Conservation (phyloP, 805 yeast genomes). For the Saturnispora serradocipensis region DNA sequence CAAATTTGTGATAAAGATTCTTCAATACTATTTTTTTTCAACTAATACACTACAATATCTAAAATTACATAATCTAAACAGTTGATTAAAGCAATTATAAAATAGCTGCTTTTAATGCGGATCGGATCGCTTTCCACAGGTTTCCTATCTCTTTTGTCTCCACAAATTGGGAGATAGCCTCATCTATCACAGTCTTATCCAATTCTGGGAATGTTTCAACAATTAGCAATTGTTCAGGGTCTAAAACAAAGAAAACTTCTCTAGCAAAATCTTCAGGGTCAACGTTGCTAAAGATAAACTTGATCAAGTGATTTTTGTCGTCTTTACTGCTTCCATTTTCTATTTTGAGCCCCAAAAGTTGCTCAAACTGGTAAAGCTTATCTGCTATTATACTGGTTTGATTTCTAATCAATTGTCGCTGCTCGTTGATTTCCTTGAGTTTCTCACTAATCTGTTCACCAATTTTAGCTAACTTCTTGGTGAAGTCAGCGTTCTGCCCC, state of each 20-base stretch:
- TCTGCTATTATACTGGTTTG: constrained; percentile 34
- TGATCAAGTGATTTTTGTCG: constrained; percentile 25
- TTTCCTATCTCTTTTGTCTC: constrained; percentile 25
- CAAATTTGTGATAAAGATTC: background rate
- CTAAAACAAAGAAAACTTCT: constrained; percentile 36
- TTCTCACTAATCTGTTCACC: constrained; percentile 19
- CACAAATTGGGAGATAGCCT: constrained; percentile 18
- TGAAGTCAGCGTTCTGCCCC: constrained; percentile 20
- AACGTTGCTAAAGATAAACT: constrained; percentile 37
- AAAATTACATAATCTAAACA: background rate
- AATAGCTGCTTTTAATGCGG: constrained; percentile 11
- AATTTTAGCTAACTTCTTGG: constrained; percentile 24
- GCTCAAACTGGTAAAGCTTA: constrained; percentile 37
- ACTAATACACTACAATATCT: background rate
- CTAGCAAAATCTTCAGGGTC: constrained; percentile 37
- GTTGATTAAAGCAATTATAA: background rate
- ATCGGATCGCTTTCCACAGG: constrained; percentile 28
- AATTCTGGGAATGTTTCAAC: constrained; percentile 30
- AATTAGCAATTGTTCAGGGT: constrained; percentile 30
- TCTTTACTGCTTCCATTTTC: constrained; percentile 27
- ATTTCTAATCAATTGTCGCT: constrained; percentile 25
- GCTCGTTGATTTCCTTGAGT: constrained; percentile 19
- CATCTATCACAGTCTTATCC: constrained; percentile 12
- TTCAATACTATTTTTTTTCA: background rate
- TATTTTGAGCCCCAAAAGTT: constrained; percentile 38